Evolutionary conservation across 495 filamentous ascomycete genomes (phyloP).

Genomic region (Tuber aestivum): DNA sequence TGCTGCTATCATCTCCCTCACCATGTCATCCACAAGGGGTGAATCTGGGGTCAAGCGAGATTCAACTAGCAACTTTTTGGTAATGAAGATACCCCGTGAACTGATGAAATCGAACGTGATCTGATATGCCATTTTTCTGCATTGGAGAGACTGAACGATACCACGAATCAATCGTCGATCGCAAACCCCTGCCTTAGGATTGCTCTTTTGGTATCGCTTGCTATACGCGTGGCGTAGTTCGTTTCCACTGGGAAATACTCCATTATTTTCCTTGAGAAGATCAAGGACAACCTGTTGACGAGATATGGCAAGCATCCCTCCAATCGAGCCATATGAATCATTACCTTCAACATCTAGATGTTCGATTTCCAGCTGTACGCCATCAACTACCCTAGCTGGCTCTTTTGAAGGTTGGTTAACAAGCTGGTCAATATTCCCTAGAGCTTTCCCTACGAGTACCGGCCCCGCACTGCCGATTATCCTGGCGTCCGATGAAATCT

Average conservation of each 20-base stretch:
- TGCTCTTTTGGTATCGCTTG: constrained; percentile 39
- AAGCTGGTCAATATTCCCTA: not conserved
- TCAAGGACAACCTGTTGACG: constrained; percentile 62
- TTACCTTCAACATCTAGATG: constrained; percentile 36
- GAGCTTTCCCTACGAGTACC: not conserved
- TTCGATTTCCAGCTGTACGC: constrained; percentile 33
- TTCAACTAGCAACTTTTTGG: constrained; percentile 52
- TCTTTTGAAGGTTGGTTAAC: not conserved
- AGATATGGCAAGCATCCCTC: constrained; percentile 40
- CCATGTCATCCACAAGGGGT: constrained; percentile 51
- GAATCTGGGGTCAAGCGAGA: constrained; percentile 50
- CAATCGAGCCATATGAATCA: constrained; percentile 40
- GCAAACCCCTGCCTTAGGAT: constrained; percentile 41
- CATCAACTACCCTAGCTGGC: constrained; percentile 24
- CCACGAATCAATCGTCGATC: constrained; percentile 40
- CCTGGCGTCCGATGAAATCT: not conserved
- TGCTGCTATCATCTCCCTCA: constrained; percentile 50
- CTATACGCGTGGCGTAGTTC: constrained; percentile 66
- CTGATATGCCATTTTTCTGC: constrained; percentile 54
- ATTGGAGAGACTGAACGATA: constrained; percentile 58
- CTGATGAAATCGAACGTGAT: constrained; percentile 59
- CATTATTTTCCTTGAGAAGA: constrained; percentile 61
- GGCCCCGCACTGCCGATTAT: not conserved
- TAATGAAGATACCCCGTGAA: constrained; percentile 51
- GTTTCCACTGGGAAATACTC: constrained; percentile 67